Percentiles rank a stretch among this genome's conserved stretches.
Evolutionary conservation across 2,329 filamentous ascomycete genomes (phyloP).

Genomic region (Stenocarpella maydis): DNA sequence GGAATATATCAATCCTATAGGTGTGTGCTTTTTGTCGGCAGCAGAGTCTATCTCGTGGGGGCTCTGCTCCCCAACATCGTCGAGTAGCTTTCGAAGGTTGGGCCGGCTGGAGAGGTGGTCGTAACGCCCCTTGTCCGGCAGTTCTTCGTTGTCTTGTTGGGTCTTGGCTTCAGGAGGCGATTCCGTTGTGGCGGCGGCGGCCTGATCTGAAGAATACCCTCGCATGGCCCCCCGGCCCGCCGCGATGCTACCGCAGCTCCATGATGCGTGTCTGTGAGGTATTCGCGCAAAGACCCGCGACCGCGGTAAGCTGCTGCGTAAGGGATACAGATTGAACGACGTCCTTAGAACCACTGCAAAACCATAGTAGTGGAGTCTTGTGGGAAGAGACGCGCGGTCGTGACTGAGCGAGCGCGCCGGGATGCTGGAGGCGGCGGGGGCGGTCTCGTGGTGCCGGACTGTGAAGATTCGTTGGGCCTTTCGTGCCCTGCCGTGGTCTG

Average conservation of each 20-base stretch:
- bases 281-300: slow-evolving; percentile 54
- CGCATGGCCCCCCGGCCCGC: slow-evolving; percentile 52
- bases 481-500: background rate
- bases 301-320: slow-evolving; percentile 48
- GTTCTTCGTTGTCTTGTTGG: slow-evolving; percentile 16
- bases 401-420: slow-evolving; percentile 5
- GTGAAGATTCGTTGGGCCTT: background rate
- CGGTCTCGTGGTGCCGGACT: background rate
- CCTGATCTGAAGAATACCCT: slow-evolving; percentile 34
- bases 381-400: slow-evolving; percentile 6
- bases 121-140: slow-evolving; percentile 24
- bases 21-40: background rate
- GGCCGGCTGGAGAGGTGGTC: slow-evolving; percentile 29
- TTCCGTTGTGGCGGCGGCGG: slow-evolving; percentile 24
- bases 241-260: slow-evolving; percentile 49
- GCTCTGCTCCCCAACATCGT: slow-evolving; percentile 29
- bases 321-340: slow-evolving; percentile 54
- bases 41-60: slow-evolving; percentile 9
- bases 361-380: slow-evolving; percentile 40
- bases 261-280: slow-evolving; percentile 49
- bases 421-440: background rate
- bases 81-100: slow-evolving; percentile 23
- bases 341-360: slow-evolving; percentile 39
- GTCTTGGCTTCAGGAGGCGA: slow-evolving; percentile 30
- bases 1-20: slow-evolving; percentile 29